phyloP scores from a whole-genome alignment of 2,329 filamentous ascomycete genomes.

The Shiraia sp. region DNA sequence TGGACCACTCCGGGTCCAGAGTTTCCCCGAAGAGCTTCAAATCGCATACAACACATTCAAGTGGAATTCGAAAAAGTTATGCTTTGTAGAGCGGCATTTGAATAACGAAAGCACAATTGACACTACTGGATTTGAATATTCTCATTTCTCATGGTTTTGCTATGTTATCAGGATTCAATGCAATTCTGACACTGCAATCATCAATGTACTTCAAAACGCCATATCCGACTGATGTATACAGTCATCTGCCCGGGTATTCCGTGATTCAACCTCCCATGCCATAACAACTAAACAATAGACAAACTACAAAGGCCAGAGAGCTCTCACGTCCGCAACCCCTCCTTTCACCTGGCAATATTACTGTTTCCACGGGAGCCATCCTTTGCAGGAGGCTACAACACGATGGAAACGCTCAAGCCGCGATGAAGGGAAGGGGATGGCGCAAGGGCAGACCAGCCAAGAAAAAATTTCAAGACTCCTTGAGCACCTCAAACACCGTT shows the following conservation, averaged over 20 bases:
- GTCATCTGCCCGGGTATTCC: constrained; percentile 1
- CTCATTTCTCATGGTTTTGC: not conserved
- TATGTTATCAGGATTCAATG: not conserved
- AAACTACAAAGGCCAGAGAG: constrained; percentile 3
- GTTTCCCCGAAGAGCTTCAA: constrained; percentile 16
- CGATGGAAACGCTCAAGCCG: constrained; percentile 21
- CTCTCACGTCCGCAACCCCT: not conserved
- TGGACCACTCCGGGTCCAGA: constrained; percentile 11
- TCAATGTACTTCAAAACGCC: constrained; percentile 1
- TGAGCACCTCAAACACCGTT: not conserved
- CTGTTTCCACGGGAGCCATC: constrained; percentile 19
- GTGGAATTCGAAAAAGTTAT: not conserved
- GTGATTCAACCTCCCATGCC: not conserved
- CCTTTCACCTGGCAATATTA: constrained; percentile 23
- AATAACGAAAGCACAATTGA: too few relatives aligned
- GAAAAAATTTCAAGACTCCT: not conserved
- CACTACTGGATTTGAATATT: too few relatives aligned
- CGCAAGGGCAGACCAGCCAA: not conserved
- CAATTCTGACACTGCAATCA: not conserved
- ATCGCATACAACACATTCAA: not conserved
- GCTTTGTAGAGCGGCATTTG: too few relatives aligned
- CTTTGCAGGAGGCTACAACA: constrained; percentile 20
- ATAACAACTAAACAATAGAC: not conserved
- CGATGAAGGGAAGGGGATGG: constrained; percentile 7
- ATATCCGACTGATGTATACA: constrained; percentile 9